Conservation (phyloP, 371 early-diverging fungal genomes). For the Caulochytrium protostelioides region DNA sequence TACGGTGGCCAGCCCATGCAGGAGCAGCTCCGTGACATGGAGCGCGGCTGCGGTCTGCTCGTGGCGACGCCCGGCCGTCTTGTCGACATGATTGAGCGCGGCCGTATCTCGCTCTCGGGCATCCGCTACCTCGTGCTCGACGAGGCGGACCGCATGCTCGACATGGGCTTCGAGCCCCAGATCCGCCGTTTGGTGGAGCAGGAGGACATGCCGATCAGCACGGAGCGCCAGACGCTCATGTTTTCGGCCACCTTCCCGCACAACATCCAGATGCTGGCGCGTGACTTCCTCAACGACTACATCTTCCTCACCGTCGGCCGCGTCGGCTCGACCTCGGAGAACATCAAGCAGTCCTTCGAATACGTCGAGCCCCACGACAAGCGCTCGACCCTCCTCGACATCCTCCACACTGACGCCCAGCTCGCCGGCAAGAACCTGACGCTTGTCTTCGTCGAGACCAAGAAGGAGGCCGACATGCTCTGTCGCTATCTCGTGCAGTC, state of each 20-base stretch:
- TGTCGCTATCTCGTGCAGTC: conserved; percentile 39
- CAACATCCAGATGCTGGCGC: conserved; percentile 79
- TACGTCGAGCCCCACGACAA: conserved; percentile 75
- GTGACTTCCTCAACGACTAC: conserved; percentile 82
- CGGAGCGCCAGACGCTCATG: conserved; percentile 83
- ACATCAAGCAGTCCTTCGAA: conserved; percentile 80
- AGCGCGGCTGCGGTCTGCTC: conserved; percentile 33
- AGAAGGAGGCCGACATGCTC: conserved; percentile 52
- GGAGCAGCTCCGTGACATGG: conserved; percentile 22
- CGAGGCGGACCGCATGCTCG: conserved; percentile 98
- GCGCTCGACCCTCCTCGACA: conserved; percentile 61
- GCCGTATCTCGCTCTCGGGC: conserved; percentile 50
- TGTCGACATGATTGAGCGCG: conserved; percentile 83
- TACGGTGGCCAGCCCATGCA: conserved; percentile 32
- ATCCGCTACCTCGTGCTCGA: conserved; percentile 85
- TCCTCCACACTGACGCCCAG: conserved; percentile 41
- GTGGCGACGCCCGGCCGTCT: conserved; percentile 95
- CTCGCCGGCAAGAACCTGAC: conserved; percentile 16
- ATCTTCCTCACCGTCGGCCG: conserved; percentile 83
- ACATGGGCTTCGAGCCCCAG: conserved; percentile 99
- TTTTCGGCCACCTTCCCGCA: conserved; percentile 95
- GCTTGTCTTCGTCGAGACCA: conserved; percentile 44
- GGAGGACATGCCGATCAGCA: conserved; percentile 75
- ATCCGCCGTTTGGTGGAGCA: conserved; percentile 87
- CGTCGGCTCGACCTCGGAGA: conserved; percentile 88